phyloP scores from a whole-genome alignment of 495 filamentous ascomycete genomes.

The Neurospora pannonica region DNA sequence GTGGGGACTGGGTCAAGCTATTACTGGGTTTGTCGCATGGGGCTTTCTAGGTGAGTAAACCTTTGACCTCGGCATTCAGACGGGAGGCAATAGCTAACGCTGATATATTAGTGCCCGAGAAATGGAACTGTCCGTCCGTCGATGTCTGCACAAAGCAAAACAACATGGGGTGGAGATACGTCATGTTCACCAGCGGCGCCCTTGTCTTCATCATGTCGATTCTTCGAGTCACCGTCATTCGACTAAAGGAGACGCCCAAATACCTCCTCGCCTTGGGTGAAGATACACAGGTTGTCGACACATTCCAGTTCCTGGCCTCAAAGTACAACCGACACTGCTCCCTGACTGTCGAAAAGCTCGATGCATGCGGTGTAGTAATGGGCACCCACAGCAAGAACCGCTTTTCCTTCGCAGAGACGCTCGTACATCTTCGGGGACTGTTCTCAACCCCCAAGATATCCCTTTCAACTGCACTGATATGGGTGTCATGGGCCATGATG shows the following conservation, averaged over 20 bases:
- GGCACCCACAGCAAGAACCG: slow-evolving; percentile 30
- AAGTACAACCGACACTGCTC: slow-evolving; percentile 55
- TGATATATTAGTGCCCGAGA: slow-evolving; percentile 21
- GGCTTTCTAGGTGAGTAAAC: slow-evolving; percentile 51
- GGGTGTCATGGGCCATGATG: slow-evolving; percentile 62
- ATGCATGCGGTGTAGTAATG: slow-evolving; percentile 38
- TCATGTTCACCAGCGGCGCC: slow-evolving; percentile 55
- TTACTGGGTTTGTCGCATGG: slow-evolving; percentile 71
- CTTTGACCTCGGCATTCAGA: neutral
- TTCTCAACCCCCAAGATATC: slow-evolving; percentile 52
- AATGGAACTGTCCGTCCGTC: slow-evolving; percentile 48
- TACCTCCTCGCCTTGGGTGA: slow-evolving; percentile 56
- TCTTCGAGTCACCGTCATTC: slow-evolving; percentile 57
- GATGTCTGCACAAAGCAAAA: slow-evolving; percentile 49
- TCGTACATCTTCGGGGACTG: slow-evolving; percentile 52
- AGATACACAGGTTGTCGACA: slow-evolving; percentile 51
- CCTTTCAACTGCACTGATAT: slow-evolving; percentile 53
- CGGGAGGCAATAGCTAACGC: neutral
- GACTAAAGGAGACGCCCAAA: slow-evolving; percentile 62
- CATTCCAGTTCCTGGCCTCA: slow-evolving; percentile 49
- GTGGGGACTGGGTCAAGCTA: slow-evolving; percentile 67
- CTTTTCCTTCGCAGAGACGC: slow-evolving; percentile 41
- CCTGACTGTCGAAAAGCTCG: slow-evolving; percentile 52
- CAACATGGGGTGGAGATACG: slow-evolving; percentile 80
- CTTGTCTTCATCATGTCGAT: slow-evolving; percentile 59